Evolutionary conservation across 768 basidiomycete genomes (phyloP), one percentile per base, ranked within the genome.

Genomic region (Pleurotus cornucopiae): DNA sequence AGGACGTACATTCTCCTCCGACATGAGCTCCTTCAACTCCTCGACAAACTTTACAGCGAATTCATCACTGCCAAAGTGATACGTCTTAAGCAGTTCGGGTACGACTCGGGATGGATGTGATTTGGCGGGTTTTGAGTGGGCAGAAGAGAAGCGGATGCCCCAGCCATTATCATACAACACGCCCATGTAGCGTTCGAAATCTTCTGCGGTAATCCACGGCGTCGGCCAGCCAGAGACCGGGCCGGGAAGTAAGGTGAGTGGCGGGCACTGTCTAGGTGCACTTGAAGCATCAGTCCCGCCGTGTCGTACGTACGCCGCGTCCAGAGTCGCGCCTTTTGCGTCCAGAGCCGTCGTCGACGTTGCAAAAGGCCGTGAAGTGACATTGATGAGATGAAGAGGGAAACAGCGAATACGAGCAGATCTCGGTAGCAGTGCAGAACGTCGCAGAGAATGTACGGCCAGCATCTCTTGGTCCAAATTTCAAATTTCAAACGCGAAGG

Each of bases 201-300:
- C n/a, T 14, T 52, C 51, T 23, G 38, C 38, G 9, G 38, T 20
- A 6, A 52, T 52, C 51, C 51, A 52, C 7, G 51, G 51, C 38
- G 51, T 52, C n/a, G 51, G 51, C 51, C 51, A 52, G 4, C 38
- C 38, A 16, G 51, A 52, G 14, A 52, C 38, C 23, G 39, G 37
- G 7, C 20, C 16, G 7, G 51, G 51, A 1, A 43, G 30, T 43
- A 43, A 20, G 41, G 41, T 43, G 2, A 12, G 41, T n/a, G 41
- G 41, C 20, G 20, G 41, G 6, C 9, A 7, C 30, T 30, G 30
- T 30, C 30, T 6, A 23, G 21, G 4, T 23, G 21, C 21, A 30
- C 30, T 30, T 1, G 30, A 11, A 30, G 30, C 30, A 30, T 30
- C 26, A 7, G 7, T 7, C 7, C 30, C 9, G 30, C 30, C 30